Evolutionary conservation across 169 alveolate genomes (phyloP), one percentile per base, ranked within the genome.

Genomic region (Eimeria necatrix): DNA sequence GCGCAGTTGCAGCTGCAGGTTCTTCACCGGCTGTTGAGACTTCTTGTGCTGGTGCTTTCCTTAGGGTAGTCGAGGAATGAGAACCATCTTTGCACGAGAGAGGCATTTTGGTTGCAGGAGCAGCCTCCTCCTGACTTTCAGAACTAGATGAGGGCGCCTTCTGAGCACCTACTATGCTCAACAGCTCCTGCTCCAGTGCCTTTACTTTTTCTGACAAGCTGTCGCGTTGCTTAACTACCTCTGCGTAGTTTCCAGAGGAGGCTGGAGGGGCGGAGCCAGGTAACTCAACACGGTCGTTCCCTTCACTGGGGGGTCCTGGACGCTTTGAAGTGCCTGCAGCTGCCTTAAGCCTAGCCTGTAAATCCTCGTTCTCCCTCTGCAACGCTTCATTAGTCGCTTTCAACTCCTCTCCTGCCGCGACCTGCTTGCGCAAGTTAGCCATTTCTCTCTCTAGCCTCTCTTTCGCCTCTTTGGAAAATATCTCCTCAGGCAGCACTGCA

Each of bases 151-250:
- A 10, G 48, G 80, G 18, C 80, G 80, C 80, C 22, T 68, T 68
- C 48, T 68, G 51, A 10, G 80, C 22, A 24, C 22, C 89, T 48
- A 64, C 70, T 1, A 80, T 64, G 53, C 5, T 10, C 41, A 48
- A 32, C 6, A 80, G 89, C 89, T 80, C 89, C 12, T n/a, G 52
- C 53, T 80, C 89, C 89, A 80, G 89, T n/a, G 71, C 71, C 53
- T 48, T 48, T 22, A 80, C 89, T 32, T 22, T 26, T 0, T 80
- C 89, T 46, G 49, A 20, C 71, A 80, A 41, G n/a, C 68, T 49
- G 48, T 80, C 53, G 24, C 89, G 89, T 80, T 80, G 70, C 26
- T 80, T 49, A 16, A 49, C 80, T 49, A 68, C 41, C 0, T 41
- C 80, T n/a, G 46, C 80, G 32, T 22, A 68, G 80, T 68, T 18